Evolutionary conservation across 1,139 yeast genomes (phyloP).

Genomic region (Candida sp.): DNA sequence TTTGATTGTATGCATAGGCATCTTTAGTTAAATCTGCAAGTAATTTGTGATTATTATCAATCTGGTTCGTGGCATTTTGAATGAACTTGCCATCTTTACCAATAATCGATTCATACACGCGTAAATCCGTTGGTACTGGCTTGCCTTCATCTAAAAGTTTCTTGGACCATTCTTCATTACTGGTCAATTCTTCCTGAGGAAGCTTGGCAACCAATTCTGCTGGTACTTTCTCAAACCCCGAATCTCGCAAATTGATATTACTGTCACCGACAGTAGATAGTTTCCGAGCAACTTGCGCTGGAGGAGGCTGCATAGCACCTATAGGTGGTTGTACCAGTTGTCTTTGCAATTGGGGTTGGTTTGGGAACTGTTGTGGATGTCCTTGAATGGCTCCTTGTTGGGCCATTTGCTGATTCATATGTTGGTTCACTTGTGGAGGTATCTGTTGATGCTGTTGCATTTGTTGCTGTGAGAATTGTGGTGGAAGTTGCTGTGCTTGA

Average conservation of each 20-base stretch:
- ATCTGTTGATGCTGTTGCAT: not conserved
- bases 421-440: not conserved
- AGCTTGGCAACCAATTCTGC: slow-evolving; percentile 19
- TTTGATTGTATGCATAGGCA: slow-evolving; percentile 34
- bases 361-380: slow-evolving; percentile 3
- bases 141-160: slow-evolving; percentile 39
- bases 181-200: slow-evolving; percentile 16
- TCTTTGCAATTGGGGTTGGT: slow-evolving; percentile 1
- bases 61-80: slow-evolving; percentile 29
- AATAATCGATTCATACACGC: slow-evolving; percentile 57
- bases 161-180: slow-evolving; percentile 55
- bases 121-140: slow-evolving; percentile 44
- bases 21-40: slow-evolving; percentile 31
- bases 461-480: slow-evolving; percentile 8
- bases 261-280: not conserved
- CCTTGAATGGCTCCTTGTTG: slow-evolving; percentile 2
- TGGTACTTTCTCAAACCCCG: slow-evolving; percentile 10
- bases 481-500: slow-evolving; percentile 3
- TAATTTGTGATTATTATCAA: slow-evolving; percentile 26
- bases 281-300: slow-evolving; percentile 1
- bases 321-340: slow-evolving; percentile 5
- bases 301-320: not conserved
- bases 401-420: slow-evolving; percentile 2
- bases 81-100: slow-evolving; percentile 46
- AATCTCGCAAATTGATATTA: not conserved